These are phyloP conservation scores for Cochlearia excelsa DNA, from an alignment of 345 rosid genomes.

Conservation along the genomic window DNA sequence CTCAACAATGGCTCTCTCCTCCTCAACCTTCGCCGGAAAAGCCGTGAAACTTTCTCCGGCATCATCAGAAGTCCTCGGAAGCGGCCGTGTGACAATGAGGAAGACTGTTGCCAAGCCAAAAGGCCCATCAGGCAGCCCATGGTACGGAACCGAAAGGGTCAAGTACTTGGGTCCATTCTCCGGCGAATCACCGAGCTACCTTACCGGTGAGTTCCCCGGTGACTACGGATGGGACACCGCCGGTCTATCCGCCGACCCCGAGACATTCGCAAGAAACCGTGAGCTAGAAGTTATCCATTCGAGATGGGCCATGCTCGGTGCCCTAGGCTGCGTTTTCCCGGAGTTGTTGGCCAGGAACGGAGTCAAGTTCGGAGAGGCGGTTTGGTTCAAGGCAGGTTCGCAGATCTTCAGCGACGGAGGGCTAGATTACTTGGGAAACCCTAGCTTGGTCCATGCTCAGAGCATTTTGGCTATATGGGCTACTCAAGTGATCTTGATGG, in stretches of 20 bases:
- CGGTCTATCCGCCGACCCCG: constrained; percentile 51
- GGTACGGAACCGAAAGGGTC: constrained; percentile 74
- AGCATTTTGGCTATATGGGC: constrained; percentile 86
- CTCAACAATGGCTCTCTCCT: constrained; percentile 66
- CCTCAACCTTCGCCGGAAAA: constrained; percentile 55
- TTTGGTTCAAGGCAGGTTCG: constrained; percentile 83
- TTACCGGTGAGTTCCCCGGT: constrained; percentile 71
- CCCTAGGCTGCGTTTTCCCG: constrained; percentile 48
- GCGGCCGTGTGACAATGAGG: constrained; percentile 59
- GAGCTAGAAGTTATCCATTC: constrained; percentile 51
- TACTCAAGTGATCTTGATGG: constrained; percentile 62
- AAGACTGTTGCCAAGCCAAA: constrained; percentile 37
- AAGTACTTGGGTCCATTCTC: constrained; percentile 80
- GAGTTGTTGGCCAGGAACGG: constrained; percentile 65
- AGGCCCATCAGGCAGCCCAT: constrained; percentile 53
- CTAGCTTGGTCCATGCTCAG: constrained; percentile 70
- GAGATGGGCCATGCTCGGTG: constrained; percentile 55
- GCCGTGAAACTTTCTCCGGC: constrained; percentile 50
- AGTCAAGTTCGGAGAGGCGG: constrained; percentile 71
- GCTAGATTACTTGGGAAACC: constrained; percentile 77
- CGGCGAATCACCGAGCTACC: constrained; percentile 49
- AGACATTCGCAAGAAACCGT: constrained; percentile 48
- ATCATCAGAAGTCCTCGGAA: constrained; percentile 40
- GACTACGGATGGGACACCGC: constrained; percentile 63
- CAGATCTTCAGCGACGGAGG: constrained; percentile 81